Conservation (phyloP, 441 rosid species). For the Pelargonium cotyledonis region DNA sequence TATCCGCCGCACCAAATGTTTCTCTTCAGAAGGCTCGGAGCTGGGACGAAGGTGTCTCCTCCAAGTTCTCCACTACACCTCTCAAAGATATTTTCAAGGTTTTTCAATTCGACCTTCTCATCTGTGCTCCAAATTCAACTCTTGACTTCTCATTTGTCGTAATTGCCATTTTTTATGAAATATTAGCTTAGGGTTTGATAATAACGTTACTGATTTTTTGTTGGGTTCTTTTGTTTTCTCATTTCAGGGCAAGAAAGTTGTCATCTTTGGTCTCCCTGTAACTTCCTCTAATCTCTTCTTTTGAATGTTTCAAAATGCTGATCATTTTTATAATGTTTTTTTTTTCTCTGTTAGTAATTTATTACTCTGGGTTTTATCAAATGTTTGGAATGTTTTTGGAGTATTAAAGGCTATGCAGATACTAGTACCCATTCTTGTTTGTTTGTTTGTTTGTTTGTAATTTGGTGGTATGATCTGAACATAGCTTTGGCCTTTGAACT, state of each 20-base stretch:
- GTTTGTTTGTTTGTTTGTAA: neutral
- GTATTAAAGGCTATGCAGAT: neutral
- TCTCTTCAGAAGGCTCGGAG: conserved; percentile 80
- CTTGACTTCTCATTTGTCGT: neutral
- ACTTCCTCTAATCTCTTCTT: conserved; percentile 21
- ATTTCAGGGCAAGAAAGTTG: conserved; percentile 87
- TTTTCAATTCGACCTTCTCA: neutral
- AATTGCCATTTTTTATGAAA: too few species aligned
- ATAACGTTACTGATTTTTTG: neutral
- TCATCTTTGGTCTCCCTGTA: conserved; percentile 91
- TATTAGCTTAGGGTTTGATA: neutral
- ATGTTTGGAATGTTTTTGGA: too few species aligned
- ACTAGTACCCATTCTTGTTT: neutral
- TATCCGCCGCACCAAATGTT: conserved; percentile 60
- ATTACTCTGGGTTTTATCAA: too few species aligned
- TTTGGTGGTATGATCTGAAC: neutral
- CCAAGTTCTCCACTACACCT: conserved; percentile 70
- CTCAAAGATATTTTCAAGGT: conserved; percentile 71
- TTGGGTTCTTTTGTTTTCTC: conserved; percentile 7
- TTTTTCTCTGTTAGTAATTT: too few species aligned
- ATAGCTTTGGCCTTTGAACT: neutral
- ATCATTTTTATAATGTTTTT: neutral
- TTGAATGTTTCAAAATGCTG: neutral
- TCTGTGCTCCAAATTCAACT: neutral
- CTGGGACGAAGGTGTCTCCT: conserved; percentile 88